Base-by-base conservation (phyloP, 73 alveolate species). In the Paramecium pentaurelia region DNA sequence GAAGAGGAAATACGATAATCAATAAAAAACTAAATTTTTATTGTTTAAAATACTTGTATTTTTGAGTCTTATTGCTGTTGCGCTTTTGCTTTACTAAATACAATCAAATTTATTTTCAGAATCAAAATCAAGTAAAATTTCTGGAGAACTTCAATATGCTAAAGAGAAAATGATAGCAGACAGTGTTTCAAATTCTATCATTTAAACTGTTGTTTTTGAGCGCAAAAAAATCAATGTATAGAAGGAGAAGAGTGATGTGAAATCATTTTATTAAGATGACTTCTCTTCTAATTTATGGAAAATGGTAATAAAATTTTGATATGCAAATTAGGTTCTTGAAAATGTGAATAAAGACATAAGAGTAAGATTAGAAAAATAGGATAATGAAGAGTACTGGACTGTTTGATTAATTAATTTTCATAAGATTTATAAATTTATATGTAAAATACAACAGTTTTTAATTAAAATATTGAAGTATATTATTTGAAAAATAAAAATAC, bases 401-500 rank as follows among this genome's bases (percentile, higher is more conserved):
- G 28, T 64, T 64, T 64, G 84, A 64, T 64, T 64, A 64, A 32
- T 64, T 32, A 64, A 32, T 12, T 54, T 54, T 54, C 70, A 54
- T 54, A 54, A 54, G 70, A 54, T 54, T 54, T 54, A 54, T 54
- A 54, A 54, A 54, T 18, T 16, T 54, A 54, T 54, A 22, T 64
- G 25, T 32, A 32, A 64, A 64, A 64, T 64, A 34, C 84, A 64
- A 64, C 84, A 64, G 84, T 64, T 64, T 34, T 64, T 64, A 64
- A 64, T 64, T 64, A 64, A 64, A 64, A 6, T 28, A 64, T 64
- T 54, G 70, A 54, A 64, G 25, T 64, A 64, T 28, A 32, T 34
- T 28, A 32, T 64, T 64, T 64, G 84, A 64, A 64, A 64, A 64
- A 64, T 64, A 64, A 64, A 64, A 64, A 64, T 64, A 64, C 47